These are phyloP conservation scores for Colletotrichum spaethianum DNA, from an alignment of 2,329 filamentous ascomycete genomes.

Conservation along the genomic window DNA sequence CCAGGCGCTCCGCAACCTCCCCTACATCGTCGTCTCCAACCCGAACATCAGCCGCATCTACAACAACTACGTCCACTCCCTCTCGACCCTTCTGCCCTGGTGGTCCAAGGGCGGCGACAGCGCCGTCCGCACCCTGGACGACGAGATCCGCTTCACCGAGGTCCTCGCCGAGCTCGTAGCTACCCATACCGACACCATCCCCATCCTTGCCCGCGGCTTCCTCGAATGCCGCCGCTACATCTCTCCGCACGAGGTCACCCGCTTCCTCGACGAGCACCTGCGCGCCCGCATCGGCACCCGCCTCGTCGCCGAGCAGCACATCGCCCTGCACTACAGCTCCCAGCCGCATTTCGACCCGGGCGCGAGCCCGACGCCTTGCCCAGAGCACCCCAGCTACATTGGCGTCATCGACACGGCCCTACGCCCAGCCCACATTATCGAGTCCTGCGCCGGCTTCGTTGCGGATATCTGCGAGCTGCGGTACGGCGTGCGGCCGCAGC, in stretches of 20 bases:
- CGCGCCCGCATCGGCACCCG: slow-evolving; percentile 94
- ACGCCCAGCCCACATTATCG: slow-evolving; percentile 84
- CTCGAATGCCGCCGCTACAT: slow-evolving; percentile 95
- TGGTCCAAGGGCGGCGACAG: slow-evolving; percentile 54
- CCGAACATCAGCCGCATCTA: slow-evolving; percentile 95
- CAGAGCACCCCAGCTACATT: slow-evolving; percentile 79
- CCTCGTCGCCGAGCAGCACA: slow-evolving; percentile 95
- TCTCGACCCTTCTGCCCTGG: slow-evolving; percentile 92
- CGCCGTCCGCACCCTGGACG: slow-evolving; percentile 81
- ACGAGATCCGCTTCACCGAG: slow-evolving; percentile 92
- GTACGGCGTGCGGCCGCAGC: slow-evolving; percentile 87
- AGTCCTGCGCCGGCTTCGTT: slow-evolving; percentile 89
- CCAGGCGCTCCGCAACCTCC: slow-evolving; percentile 91
- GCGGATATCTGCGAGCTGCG: slow-evolving; percentile 97
- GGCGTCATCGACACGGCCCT: slow-evolving; percentile 95
- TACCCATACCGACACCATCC: slow-evolving; percentile 95
- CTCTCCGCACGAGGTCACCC: slow-evolving; percentile 83
- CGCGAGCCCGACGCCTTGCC: slow-evolving; percentile 64
- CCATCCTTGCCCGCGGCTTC: slow-evolving; percentile 91
- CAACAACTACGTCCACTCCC: slow-evolving; percentile 93
- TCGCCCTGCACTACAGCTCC: slow-evolving; percentile 83
- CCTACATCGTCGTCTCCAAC: slow-evolving; percentile 98
- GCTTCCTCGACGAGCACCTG: slow-evolving; percentile 93
- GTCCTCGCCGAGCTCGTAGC: slow-evolving; percentile 96
- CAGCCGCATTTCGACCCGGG: slow-evolving; percentile 78